A percentile compares a stretch with the other conserved stretches of the same genome.
Conservation (phyloP, 129 eudicot species). For the Lonicera japonica region DNA sequence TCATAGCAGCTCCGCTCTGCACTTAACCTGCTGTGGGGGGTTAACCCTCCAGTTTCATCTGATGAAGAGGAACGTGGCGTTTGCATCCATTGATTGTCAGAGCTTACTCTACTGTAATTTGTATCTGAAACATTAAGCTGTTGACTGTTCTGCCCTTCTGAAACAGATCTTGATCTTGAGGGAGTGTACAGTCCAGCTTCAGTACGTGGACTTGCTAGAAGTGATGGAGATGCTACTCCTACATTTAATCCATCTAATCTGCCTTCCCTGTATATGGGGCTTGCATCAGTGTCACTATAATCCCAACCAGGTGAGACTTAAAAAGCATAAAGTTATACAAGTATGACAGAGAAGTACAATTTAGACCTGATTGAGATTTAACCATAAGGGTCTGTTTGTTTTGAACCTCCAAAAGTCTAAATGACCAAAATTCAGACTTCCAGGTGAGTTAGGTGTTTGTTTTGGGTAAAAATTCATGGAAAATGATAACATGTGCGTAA, state of each 20-base stretch:
- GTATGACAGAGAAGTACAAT: too few species aligned
- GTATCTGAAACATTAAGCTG: slow-evolving; percentile 15
- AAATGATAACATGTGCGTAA: too few species aligned
- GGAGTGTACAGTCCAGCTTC: slow-evolving; percentile 25
- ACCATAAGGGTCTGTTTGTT: too few species aligned
- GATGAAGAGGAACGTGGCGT: slow-evolving; percentile 11
- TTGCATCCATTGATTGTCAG: slow-evolving; percentile 32
- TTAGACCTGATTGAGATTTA: too few species aligned
- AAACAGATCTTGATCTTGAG: slow-evolving; percentile 39
- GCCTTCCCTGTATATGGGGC: slow-evolving; percentile 36
- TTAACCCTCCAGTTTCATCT: slow-evolving; percentile 14
- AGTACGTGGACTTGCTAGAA: slow-evolving; percentile 30
- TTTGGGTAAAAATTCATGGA: too few species aligned
- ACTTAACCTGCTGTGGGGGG: slow-evolving; percentile 27
- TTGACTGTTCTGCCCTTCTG: slow-evolving; percentile 24
- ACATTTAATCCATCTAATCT: slow-evolving; percentile 22
- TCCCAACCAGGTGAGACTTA: not conserved
- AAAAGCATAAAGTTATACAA: not conserved
- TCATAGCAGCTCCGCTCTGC: slow-evolving; percentile 27
- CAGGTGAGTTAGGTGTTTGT: too few species aligned
- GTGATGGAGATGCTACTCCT: slow-evolving; percentile 26
- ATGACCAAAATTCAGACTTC: too few species aligned
- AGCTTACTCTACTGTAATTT: slow-evolving; percentile 34
- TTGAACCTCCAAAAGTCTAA: too few species aligned
- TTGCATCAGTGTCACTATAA: not conserved